A percentile compares a stretch with the other conserved stretches of the same genome.
phyloP scores from a whole-genome alignment of 345 rosid genomes.

The Aegle marmelos region DNA sequence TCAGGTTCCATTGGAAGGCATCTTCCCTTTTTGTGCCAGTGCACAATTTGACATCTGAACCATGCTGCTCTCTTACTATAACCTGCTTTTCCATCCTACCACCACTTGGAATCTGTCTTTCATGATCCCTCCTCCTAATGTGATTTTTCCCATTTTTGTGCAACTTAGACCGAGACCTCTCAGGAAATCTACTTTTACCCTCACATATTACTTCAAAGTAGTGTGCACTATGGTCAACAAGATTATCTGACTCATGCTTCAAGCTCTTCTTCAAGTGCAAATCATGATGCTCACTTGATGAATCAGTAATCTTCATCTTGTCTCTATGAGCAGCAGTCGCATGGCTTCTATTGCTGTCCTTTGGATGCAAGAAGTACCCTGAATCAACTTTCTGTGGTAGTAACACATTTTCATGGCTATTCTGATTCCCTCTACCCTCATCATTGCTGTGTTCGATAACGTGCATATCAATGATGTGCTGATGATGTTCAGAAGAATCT shows the following conservation, averaged over 20 bases:
- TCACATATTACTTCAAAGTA: constrained; percentile 7
- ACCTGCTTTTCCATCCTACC: constrained; percentile 19
- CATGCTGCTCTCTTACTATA: constrained; percentile 25
- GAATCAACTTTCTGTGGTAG: constrained; percentile 17
- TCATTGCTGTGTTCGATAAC: constrained; percentile 5
- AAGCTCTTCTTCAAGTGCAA: constrained; percentile 21
- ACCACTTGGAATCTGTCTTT: constrained; percentile 24
- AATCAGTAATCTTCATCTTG: constrained; percentile 19
- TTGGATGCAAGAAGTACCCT: constrained; percentile 13
- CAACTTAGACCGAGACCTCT: constrained; percentile 14
- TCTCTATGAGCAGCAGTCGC: constrained; percentile 19
- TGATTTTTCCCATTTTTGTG: constrained; percentile 24
- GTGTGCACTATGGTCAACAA: constrained; percentile 3
- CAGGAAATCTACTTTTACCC: constrained; percentile 16
- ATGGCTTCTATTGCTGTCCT: constrained; percentile 22
- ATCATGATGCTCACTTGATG: constrained; percentile 16
- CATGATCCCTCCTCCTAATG: constrained; percentile 10
- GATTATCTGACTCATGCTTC: constrained; percentile 15
- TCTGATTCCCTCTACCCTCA: constrained; percentile 18
- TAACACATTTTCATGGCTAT: constrained; percentile 9
- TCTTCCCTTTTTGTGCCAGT: constrained; percentile 10
- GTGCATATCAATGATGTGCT: constrained; percentile 8
- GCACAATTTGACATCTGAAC: constrained; percentile 20
- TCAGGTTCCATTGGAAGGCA: constrained; percentile 16
- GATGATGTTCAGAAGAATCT: constrained; percentile 13